Base-by-base conservation (phyloP, 2,329 filamentous ascomycete genomes). In the Botryotinia convoluta region DNA sequence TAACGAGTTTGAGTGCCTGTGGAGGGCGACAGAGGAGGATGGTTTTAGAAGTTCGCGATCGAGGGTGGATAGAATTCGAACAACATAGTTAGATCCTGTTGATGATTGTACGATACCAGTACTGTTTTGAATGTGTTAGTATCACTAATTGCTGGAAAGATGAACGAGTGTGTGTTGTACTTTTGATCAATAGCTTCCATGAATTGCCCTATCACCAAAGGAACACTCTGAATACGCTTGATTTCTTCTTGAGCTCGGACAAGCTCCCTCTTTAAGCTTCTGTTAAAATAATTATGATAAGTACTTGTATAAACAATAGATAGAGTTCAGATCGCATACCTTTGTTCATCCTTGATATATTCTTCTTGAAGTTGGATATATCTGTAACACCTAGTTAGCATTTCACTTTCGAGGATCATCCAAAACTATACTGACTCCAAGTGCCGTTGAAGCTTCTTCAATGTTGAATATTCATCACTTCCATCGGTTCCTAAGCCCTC, bases 151-250 rank as follows among this genome's bases (percentile, higher is more conserved):
- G 62, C 26, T n/a, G 29, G 54, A 57, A 35, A 29, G 37, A 39
- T 71, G 32, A 39, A 6, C 5, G 54, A 20, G 54, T 14, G 39
- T 37, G 20, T 74, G 54, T 37, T 89, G 83, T 88, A 97, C 94
- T 98, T 99, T 85, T 99, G 96, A 83, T 99, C 96, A 82, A 99
- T 99, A 72, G 96, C 96, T 85, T 99, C 96, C 96, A 99, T 99
- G 82, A 99, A 99, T 84, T 99, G 96, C 75, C 96, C 96, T 82
- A 99, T 99, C 76, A 99, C 96, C 75, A 99, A 86, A 42, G 96
- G 96, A 72, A 99, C 96, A 83, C 94, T 98, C 86, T 99, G 96
- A 83, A 99, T 99, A 78, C 96, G 91, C 87, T 99, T 99, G 86
- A 99, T 99, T 86, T 99, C 96, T 84, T 99, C 96, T 83, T 99